phyloP scores from a whole-genome alignment of 2,329 filamentous ascomycete species.

The Aureobasidium musti region DNA sequence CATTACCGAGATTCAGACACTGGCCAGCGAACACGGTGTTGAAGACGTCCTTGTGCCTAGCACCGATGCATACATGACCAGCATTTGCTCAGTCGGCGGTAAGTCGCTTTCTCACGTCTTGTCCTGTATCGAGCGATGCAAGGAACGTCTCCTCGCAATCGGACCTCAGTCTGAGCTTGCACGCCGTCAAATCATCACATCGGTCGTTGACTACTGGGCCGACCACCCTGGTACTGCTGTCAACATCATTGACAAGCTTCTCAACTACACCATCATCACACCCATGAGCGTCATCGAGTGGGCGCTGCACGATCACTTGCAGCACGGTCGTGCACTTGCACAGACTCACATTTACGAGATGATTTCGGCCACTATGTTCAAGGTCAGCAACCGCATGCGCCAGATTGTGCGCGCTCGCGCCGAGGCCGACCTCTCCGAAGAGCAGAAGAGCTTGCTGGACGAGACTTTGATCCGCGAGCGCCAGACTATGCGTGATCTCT shows the following conservation, averaged over 20 bases:
- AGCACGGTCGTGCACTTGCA: constrained; percentile 60
- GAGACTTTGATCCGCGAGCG: constrained; percentile 70
- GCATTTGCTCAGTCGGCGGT: constrained; percentile 88
- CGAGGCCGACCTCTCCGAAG: constrained; percentile 50
- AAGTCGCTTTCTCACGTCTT: constrained; percentile 96
- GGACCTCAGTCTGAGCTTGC: constrained; percentile 73
- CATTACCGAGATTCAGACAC: constrained; percentile 77
- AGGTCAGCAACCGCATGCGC: constrained; percentile 82
- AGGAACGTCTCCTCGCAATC: constrained; percentile 79
- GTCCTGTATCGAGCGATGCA: constrained; percentile 92
- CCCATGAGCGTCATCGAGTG: constrained; percentile 85
- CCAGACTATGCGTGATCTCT: constrained; percentile 74
- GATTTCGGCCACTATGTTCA: constrained; percentile 81
- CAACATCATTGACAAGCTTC: constrained; percentile 90
- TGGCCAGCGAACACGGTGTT: constrained; percentile 68
- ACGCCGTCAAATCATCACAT: constrained; percentile 82
- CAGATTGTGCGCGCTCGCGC: constrained; percentile 68
- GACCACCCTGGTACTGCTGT: constrained; percentile 90
- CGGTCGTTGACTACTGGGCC: constrained; percentile 90
- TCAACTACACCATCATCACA: constrained; percentile 94
- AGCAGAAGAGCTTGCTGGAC: constrained; percentile 62
- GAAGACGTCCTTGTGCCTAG: constrained; percentile 77
- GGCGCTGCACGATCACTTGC: constrained; percentile 70
- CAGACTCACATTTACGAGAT: constrained; percentile 84
- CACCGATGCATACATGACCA: constrained; percentile 90